Percentiles rank a stretch among this genome's conserved stretches.
Evolutionary conservation across 2,329 filamentous ascomycete genomes (phyloP).

Genomic region (Xylaria sp.): DNA sequence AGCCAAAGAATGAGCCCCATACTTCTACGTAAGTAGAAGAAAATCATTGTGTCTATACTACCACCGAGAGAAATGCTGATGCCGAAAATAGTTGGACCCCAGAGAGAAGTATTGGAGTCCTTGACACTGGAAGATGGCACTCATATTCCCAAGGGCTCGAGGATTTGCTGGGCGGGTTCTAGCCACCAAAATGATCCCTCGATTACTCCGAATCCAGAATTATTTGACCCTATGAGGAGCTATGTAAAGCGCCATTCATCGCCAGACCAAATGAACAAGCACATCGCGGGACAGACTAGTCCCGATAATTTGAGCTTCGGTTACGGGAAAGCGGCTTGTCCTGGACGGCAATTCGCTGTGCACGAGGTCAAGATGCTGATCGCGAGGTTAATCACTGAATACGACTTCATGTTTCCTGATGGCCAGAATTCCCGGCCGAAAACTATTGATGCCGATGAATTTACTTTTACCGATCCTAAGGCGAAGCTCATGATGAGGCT

Average conservation of each 20-base stretch:
- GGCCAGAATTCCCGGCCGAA: conserved; percentile 1
- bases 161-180: conserved; percentile 15
- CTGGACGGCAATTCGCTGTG: conserved; percentile 32
- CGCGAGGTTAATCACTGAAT: conserved; percentile 13
- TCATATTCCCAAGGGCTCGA: conserved; percentile 24
- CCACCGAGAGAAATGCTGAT: not conserved
- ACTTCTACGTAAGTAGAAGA: conserved; percentile 24
- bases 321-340: conserved; percentile 33
- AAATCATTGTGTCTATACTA: not conserved
- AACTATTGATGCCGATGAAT: conserved; percentile 19
- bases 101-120: conserved; percentile 17
- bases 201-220: not conserved
- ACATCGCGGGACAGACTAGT: conserved; percentile 24
- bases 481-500: conserved; percentile 22
- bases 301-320: conserved; percentile 31
- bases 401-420: conserved; percentile 27
- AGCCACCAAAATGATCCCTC: conserved; percentile 7
- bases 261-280: conserved; percentile 25
- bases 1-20: conserved; percentile 27
- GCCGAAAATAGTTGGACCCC: conserved; percentile 14
- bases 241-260: conserved; percentile 27
- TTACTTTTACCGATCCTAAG: conserved; percentile 21
- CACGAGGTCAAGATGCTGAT: conserved; percentile 32
- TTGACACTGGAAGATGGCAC: conserved; percentile 31
- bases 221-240: conserved; percentile 22